phyloP scores from a whole-genome alignment of 768 basidiomycete genomes.

The Pleurotus djamor region DNA sequence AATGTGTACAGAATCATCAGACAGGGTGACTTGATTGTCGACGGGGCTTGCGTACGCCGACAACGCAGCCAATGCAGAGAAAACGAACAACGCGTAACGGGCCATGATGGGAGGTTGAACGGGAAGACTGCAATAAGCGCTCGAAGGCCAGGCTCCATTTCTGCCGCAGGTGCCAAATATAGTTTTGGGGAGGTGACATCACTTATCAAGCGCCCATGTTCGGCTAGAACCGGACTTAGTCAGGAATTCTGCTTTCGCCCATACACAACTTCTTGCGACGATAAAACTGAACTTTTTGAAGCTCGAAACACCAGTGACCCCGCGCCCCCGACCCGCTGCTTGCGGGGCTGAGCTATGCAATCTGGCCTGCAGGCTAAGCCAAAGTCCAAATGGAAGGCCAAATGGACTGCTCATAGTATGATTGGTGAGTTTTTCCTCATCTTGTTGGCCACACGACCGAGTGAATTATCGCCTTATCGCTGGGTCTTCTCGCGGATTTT shows the following conservation, averaged over 20 bases:
- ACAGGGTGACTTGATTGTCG: too few relatives aligned
- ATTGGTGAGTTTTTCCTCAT: constrained; percentile 52
- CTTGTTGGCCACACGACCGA: constrained; percentile 9
- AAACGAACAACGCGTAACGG: too few relatives aligned
- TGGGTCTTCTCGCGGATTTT: neutral
- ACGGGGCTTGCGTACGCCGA: too few relatives aligned
- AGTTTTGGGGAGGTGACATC: too few relatives aligned
- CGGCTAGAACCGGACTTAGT: constrained; percentile 9
- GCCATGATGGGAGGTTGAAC: too few relatives aligned
- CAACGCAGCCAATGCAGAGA: too few relatives aligned
- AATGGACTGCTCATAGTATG: constrained; percentile 80
- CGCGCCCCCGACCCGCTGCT: constrained; percentile 43
- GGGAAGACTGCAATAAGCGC: too few relatives aligned
- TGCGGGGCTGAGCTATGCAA: constrained; percentile 70
- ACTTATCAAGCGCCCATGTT: neutral
- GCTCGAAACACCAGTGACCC: constrained; percentile 10
- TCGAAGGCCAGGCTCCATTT: too few relatives aligned
- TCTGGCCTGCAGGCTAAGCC: constrained; percentile 15
- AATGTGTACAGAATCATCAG: too few relatives aligned
- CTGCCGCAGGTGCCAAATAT: too few relatives aligned
- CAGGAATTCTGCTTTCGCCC: neutral
- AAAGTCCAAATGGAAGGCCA: constrained; percentile 32
- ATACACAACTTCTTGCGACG: constrained; percentile 9
- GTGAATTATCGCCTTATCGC: constrained; percentile 5
- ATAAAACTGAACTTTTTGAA: constrained; percentile 12